Evolutionary conservation across 768 basidiomycete genomes (phyloP), one percentile per base, ranked within the genome.

Genomic region (Hysterangium stoloniferum): DNA sequence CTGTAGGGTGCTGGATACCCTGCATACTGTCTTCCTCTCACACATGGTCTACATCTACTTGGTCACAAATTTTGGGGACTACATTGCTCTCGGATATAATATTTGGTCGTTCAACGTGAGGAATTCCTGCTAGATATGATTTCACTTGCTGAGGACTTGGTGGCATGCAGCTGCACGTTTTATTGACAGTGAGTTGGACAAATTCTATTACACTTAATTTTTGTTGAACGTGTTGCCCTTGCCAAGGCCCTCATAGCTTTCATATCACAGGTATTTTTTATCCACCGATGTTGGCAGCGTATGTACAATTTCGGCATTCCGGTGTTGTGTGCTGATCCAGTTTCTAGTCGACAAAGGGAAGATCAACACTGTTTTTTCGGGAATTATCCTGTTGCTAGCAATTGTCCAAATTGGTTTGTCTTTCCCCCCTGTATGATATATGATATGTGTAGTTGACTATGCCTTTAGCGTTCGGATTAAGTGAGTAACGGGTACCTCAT

Each of bases 41-140:
- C 38, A 41, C 38, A 41, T 41, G 38, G 38, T 41, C 9, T 41
- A 41, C 20, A 41, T 20, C 20, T 41, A 41, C 38, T 20, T 41
- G 11, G 38, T 41, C 20, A 41, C 38, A 12, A 20, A 20, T 20
- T 41, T 41, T 41, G 38, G 38, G 11, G 38, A 41, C 20, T 41
- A 41, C 22, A 11, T 20, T 41, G 38, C 38, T 8, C 38, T 41
- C 8, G 38, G 11, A 20, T 8, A 22, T 8, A 41, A 41, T 22
- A 11, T 41, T 20, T 41, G 38, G 38, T 41, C 38, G 9, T 41
- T 41, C 20, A 41, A 41, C 20, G 38, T 41, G 38, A 41, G 38
- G 9, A 9, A 20, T 20, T 11, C 38, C 8, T 8, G 20, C n/a
- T n/a, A n/a, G n/a, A n/a, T 20, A 20, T 11, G 38, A 9, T n/a